Base-by-base conservation (phyloP, 1,139 yeast genomes). In the Pichia sp. region DNA sequence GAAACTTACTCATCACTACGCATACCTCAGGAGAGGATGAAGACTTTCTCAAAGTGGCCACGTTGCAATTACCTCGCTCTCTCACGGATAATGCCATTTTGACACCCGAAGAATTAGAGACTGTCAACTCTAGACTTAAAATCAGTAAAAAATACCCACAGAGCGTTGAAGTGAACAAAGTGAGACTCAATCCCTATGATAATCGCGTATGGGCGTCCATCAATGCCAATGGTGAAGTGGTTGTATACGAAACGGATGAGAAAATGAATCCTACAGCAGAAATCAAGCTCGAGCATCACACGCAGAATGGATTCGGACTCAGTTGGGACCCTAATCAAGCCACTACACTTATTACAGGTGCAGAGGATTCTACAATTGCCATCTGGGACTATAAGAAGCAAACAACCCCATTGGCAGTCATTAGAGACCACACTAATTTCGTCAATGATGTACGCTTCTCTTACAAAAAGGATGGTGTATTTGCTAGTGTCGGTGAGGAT, bases 391-490 rank as follows among this genome's bases (percentile, higher is more conserved):
- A 72, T 3, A 48, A 49, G 4, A 35, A 32, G 7, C 6, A 35
- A 22, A 11, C 41, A 50, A 10, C 42, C 44, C 63, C 71, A 33
- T 20, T 46, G 32, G 33, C 50, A 32, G 52, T 64, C 23, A 55
- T 56, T 30, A 47, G 40, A 3, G 35, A 56, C 8, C 84, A 78
- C 46, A 48, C 55, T 0, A 77, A 75, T 44, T 76, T 77, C 22
- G 85, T 82, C 11, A 83, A 83, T 49, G 93, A 81, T 50, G 78
- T 76, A 18, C 74, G 77, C 56, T 82, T 88, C 85, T 82, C 78
- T 49, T 55, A 58, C 23, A 64, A 69, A 40, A 64, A 72, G 37
- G 60, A 59, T 12, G 60, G 67, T 42, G 27, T 74, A 8, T 74
- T 80, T 53, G 91, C 82, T 0, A 67, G 85, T 5, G 88, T 79